Base-by-base conservation (phyloP, 202 grass and related monocot genomes). In the Zoysia matrella region DNA sequence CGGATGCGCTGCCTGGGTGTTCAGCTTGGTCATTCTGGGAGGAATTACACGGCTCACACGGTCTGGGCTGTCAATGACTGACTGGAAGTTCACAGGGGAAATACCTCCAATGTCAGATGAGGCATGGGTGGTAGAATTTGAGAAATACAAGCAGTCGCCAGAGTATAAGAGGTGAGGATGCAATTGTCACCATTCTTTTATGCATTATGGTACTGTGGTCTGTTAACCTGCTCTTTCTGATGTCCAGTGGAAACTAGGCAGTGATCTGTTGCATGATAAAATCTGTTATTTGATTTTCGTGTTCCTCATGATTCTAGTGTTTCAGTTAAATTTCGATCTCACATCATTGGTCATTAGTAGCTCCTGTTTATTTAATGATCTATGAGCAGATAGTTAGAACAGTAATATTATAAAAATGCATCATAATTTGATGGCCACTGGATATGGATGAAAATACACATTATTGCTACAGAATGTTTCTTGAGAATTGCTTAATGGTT, bases 41-140 rank as follows among this genome's bases (percentile, higher is more conserved):
- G 96, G 96, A 52, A 87, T 98, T 12, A 98, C 96, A 45, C 90
- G 96, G 7, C 96, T 98, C 52, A 98, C 96, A 54, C 92, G 92
- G 71, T 98, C 92, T 47, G 96, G 96, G 52, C 16, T 98, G 67
- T 95, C 96, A 68, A 98, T 98, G 96, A 98, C 92, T 56, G 92
- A 98, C 57, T 98, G 96, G 92, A 98, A 95, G 68, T 95, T 98
- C 65, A 87, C 91, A 0, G 96, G 96, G 57, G 49, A 64, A 22
- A 88, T 93, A 71, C 96, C 96, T 93, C 96, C 96, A 52, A 47
- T 95, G 62, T 90, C 91, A 39, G 78, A 95, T 6, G 67, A 95
- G 61, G 73, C 90, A 14, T 95, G 96, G 96, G 13, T 67, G 71
- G 30, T 75, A 74, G 96, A 98, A 81, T 95, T 95, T 57, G 54